Base-by-base conservation (phyloP, 1,284 basidiomycete species). In the Prillingera fragicola region DNA sequence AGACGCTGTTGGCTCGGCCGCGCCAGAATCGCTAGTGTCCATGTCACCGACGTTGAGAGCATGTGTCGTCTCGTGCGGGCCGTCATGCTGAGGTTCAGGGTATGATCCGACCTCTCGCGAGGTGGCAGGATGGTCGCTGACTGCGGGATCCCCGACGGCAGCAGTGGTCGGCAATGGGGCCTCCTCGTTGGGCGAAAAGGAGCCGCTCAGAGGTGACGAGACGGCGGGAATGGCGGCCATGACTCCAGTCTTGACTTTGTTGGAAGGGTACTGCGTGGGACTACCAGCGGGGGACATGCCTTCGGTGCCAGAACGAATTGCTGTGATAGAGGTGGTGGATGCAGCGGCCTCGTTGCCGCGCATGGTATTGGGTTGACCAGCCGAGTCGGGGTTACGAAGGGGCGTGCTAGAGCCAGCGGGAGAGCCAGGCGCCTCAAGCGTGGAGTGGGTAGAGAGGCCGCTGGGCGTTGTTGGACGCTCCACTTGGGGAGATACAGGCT, bases 291-390 rank as follows among this genome's bases (percentile, higher is more conserved):
- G 36, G 37, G 24, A 33, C 29, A 48, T 43, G 3, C 69, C 69
- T 32, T 62, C 56, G 33, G 56, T 47, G 7, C 69, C 69, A 19
- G 51, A 50, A 12, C 63, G 50, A 34, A 71, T 71, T 9, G 69
- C 69, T 15, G 61, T 69, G 22, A 67, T 59, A 26, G 54, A 58
- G 0, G 67, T 58, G 1, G 54, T 35, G 22, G 59, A 62, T 12
- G 47, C 52, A 5, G 62, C 58, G 3, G 65, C 54, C 23, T 67
- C 63, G 33, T 58, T 48, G n/a, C 45, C 57, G 42, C 43, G 54
- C 25, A 41, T 35, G 21, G 56, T 56, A 17, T 50, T 48, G 25
- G n/a, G 6, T 3, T 24, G 27, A 17, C 25, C 2, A 27, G 26
- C 25, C 18, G 33, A 17, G 1, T 12, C n/a, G 15, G 40, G 40